phyloP scores from a whole-genome alignment of 768 basidiomycete species.

The Amanita pallidorosea region DNA sequence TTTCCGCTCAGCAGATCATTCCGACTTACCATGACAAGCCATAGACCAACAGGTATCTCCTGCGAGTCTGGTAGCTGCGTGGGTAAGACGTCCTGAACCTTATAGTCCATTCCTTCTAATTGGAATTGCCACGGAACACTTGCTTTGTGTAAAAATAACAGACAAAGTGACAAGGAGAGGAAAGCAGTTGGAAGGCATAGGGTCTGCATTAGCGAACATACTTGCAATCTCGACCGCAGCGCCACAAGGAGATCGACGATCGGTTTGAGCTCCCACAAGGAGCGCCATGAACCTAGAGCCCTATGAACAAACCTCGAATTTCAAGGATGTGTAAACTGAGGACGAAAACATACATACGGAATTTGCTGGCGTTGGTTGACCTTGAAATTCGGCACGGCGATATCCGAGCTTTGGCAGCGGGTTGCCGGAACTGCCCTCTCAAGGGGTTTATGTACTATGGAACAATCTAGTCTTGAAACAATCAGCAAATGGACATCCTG shows the following conservation, averaged over 20 bases:
- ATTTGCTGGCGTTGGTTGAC: too few relatives aligned
- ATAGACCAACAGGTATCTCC: slow-evolving; percentile 57
- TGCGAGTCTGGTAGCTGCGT: background rate
- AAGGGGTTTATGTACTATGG: too few relatives aligned
- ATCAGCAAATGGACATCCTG: too few relatives aligned
- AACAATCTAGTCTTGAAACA: too few relatives aligned
- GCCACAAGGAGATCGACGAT: background rate
- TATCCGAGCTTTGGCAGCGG: too few relatives aligned
- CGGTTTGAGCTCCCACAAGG: background rate
- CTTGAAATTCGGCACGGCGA: too few relatives aligned
- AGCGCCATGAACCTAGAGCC: background rate
- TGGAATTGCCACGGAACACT: slow-evolving; percentile 8
- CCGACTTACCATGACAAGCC: slow-evolving; percentile 59
- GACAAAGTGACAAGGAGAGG: slow-evolving; percentile 24
- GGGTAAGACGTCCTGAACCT: background rate
- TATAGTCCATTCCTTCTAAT: background rate
- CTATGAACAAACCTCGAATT: too few relatives aligned
- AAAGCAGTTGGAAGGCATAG: slow-evolving; percentile 29
- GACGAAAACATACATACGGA: too few relatives aligned
- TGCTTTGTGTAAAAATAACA: slow-evolving; percentile 22
- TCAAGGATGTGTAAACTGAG: too few relatives aligned
- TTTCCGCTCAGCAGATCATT: background rate
- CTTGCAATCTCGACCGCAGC: background rate
- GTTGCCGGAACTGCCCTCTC: too few relatives aligned
- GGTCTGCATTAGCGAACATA: slow-evolving; percentile 6